Percentiles rank a stretch among this genome's conserved stretches.
Evolutionary conservation across 306 rosid genomes (phyloP).

Genomic region (Mimosa bimucronata): DNA sequence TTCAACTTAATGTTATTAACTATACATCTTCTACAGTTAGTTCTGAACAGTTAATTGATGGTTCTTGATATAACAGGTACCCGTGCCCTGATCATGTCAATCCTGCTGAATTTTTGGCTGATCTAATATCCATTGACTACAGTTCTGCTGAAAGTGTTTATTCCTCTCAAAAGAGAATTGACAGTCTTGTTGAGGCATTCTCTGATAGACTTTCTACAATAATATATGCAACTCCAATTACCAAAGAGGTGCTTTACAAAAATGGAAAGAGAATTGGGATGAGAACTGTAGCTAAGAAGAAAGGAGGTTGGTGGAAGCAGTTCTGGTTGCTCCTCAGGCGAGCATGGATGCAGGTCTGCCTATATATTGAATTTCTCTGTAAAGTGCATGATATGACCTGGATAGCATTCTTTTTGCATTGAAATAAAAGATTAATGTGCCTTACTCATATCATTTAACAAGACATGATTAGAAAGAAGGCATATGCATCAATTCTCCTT

Average conservation of each 20-base stretch:
- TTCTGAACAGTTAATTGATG: constrained; percentile 14
- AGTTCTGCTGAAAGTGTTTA: constrained; percentile 84
- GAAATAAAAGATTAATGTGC: constrained; percentile 20
- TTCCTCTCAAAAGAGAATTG: constrained; percentile 77
- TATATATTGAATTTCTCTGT: constrained; percentile 15
- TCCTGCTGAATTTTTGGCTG: constrained; percentile 97
- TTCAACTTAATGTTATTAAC: constrained; percentile 12
- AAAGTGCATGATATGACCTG: constrained; percentile 37
- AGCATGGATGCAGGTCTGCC: constrained; percentile 93
- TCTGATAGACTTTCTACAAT: constrained; percentile 57
- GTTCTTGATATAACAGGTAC: constrained; percentile 62
- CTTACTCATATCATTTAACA: constrained; percentile 27
- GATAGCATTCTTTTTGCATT: constrained; percentile 21
- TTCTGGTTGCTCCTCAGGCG: constrained; percentile 90
- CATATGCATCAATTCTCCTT: constrained; percentile 12
- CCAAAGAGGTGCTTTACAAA: constrained; percentile 49
- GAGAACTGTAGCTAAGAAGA: constrained; percentile 54
- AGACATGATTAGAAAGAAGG: constrained; percentile 25
- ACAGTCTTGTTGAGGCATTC: constrained; percentile 82
- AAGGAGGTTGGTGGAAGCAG: constrained; percentile 90
- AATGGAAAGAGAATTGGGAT: constrained; percentile 40
- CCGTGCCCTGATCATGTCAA: constrained; percentile 84
- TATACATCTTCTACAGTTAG: constrained; percentile 13
- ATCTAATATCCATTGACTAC: constrained; percentile 93
- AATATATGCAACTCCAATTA: constrained; percentile 74